Evolutionary conservation across 2,329 filamentous ascomycete species (phyloP), one percentile per base, ranked within the genome.

Genomic region (Penicillium digitatum): DNA sequence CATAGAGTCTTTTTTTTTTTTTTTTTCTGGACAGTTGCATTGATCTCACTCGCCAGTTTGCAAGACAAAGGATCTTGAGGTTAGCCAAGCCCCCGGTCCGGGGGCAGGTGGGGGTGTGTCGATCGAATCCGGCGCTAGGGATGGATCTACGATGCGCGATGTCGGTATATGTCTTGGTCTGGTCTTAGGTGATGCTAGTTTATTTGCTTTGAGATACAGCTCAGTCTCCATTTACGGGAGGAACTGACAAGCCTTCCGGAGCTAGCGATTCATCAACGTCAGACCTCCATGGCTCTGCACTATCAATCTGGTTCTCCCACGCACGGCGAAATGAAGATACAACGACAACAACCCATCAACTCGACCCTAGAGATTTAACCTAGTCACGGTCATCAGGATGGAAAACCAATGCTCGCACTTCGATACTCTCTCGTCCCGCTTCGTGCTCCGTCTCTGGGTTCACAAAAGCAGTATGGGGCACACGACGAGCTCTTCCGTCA

Each of bases 401-500:
- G 54, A 84, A 83, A 0, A 83, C 80, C 61, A 84, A 68, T 5
- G 76, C 75, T 43, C 82, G 66, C 2, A 85, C 72, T 69, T 85
- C 83, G 55, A 85, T 83, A 66, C 81, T 84, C 74, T 83, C 69
- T 12, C 80, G 74, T 0, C 48, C 39, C 24, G 40, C 67, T 48
- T 74, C 68, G 12, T 68, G 57, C 16, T 75, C 71, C 10, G 76
- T 75, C n/a, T 73, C 76, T 1, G 76, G 71, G 65, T 83, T 77
- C 18, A 69, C 69, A 72, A 86, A 84, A 2, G 82, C 79, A 6
- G 77, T 76, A 61, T 85, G 82, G n/a, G 82, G 81, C 31, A 81
- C 77, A 4, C 81, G 67, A 10, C 81, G 73, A 6, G 81, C 79
- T 26, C 79, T 68, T 0, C 80, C 81, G 65, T 83, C 81, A 24